Evolutionary conservation across 495 filamentous ascomycete genomes (phyloP).

Genomic region (Patellaria atrata): DNA sequence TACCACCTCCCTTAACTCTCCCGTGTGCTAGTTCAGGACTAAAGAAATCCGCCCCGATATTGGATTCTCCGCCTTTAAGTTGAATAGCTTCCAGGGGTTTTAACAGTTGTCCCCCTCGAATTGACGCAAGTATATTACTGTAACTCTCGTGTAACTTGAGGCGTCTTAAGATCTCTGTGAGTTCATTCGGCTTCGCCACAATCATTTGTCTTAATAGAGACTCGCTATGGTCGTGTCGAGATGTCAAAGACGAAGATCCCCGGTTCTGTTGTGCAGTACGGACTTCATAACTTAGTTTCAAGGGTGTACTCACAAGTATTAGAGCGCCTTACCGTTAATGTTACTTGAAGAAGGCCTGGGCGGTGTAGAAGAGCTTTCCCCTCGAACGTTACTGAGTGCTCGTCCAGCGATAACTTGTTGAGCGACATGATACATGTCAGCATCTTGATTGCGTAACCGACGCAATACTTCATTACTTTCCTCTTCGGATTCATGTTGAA

Average conservation of each 20-base stretch:
- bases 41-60: conserved; percentile 8
- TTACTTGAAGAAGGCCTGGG: neutral
- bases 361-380: neutral
- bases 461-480: conserved; percentile 7
- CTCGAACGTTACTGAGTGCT: neutral
- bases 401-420: conserved; percentile 4
- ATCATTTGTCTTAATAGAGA: conserved; percentile 3
- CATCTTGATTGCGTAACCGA: conserved; percentile 2
- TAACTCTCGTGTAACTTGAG: conserved; percentile 3
- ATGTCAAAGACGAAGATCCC: too few relatives aligned
- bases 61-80: neutral
- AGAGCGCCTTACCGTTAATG: conserved; percentile 1
- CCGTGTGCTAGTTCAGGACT: conserved; percentile 4
- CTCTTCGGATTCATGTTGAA: conserved; percentile 6
- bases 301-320: too few relatives aligned
- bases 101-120: neutral
- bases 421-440: conserved; percentile 4
- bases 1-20: conserved; percentile 3
- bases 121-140: conserved; percentile 2
- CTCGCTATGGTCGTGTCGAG: conserved; percentile 9
- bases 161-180: conserved; percentile 6
- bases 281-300: too few relatives aligned
- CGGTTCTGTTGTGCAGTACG: too few relatives aligned
- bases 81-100: neutral
- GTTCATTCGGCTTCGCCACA: neutral